Percentiles rank a stretch among this genome's conserved stretches.
Conservation (phyloP, 768 basidiomycete genomes). For the Collybia sordida region DNA sequence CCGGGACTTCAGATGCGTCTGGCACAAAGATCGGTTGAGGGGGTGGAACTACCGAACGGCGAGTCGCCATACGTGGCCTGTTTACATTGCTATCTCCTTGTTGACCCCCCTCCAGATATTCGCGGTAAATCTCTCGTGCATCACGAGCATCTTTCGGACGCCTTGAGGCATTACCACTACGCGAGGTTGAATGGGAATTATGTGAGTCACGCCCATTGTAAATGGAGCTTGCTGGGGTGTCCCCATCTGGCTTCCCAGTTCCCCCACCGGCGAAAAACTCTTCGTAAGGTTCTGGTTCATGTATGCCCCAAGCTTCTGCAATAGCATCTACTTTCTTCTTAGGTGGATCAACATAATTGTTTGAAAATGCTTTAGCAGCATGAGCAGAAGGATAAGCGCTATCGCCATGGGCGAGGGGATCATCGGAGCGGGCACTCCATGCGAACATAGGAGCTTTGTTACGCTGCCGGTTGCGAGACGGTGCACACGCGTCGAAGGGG, state of each 20-base stretch:
- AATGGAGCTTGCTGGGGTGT: conserved; percentile 66
- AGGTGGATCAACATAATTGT: conserved; percentile 56
- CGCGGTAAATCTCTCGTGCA: conserved; percentile 43
- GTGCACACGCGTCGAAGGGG: conserved; percentile 89
- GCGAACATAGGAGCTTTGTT: conserved; percentile 83
- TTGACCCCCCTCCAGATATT: conserved; percentile 40
- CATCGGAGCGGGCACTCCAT: conserved; percentile 51
- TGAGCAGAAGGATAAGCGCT: conserved; percentile 55
- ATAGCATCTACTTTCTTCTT: conserved; percentile 90
- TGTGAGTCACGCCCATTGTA: conserved; percentile 63
- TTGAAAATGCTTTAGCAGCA: conserved; percentile 46
- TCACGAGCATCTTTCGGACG: conserved; percentile 52
- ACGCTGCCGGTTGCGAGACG: conserved; percentile 81
- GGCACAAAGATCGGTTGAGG: conserved; percentile 82
- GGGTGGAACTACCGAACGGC: conserved; percentile 65
- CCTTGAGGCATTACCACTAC: conserved; percentile 22
- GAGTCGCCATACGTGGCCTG: conserved; percentile 36
- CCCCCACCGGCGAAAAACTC: conserved; percentile 87
- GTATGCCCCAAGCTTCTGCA: conserved; percentile 91
- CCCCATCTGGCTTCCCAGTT: conserved; percentile 42
- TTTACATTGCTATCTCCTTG: conserved; percentile 15
- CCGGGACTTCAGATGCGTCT: conserved; percentile 40
- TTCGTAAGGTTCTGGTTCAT: conserved; percentile 89
- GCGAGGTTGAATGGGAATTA: conserved; percentile 23
- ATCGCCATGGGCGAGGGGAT: conserved; percentile 36